Conservation (phyloP, 495 filamentous ascomycete genomes). For the Eremomyces bilateralis region DNA sequence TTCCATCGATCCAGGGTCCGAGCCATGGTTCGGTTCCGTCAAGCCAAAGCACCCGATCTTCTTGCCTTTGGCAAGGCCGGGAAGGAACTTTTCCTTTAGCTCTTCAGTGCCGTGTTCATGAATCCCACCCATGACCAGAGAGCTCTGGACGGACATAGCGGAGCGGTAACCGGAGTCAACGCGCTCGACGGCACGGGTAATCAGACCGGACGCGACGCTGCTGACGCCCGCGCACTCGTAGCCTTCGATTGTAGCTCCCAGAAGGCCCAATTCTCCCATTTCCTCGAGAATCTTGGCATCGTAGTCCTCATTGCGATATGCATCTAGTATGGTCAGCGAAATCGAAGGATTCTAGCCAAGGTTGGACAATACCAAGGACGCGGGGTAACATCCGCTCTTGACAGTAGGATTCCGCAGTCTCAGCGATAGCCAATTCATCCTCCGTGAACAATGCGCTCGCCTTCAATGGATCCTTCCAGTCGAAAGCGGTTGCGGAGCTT, state of each 20-base stretch:
- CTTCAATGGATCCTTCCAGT: slow-evolving; percentile 81
- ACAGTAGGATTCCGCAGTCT: slow-evolving; percentile 79
- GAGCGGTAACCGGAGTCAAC: slow-evolving; percentile 92
- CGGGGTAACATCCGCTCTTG: slow-evolving; percentile 72
- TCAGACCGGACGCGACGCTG: slow-evolving; percentile 75
- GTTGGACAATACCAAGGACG: slow-evolving; percentile 51
- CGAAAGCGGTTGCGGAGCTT: slow-evolving; percentile 35
- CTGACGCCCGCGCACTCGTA: slow-evolving; percentile 91
- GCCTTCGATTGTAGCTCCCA: slow-evolving; percentile 79
- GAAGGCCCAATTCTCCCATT: slow-evolving; percentile 86
- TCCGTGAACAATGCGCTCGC: slow-evolving; percentile 56
- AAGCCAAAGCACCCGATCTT: slow-evolving; percentile 80
- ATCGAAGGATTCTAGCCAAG: too few species aligned
- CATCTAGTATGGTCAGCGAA: slow-evolving; percentile 35
- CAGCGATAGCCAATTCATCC: slow-evolving; percentile 73
- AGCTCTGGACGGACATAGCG: slow-evolving; percentile 90
- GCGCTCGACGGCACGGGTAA: slow-evolving; percentile 87
- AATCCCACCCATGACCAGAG: slow-evolving; percentile 91
- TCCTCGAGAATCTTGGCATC: slow-evolving; percentile 74
- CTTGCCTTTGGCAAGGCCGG: slow-evolving; percentile 67
- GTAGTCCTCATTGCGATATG: slow-evolving; percentile 84
- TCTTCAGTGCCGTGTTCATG: slow-evolving; percentile 78
- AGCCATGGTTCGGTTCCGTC: slow-evolving; percentile 95
- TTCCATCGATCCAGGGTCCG: slow-evolving; percentile 93
- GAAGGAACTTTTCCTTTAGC: slow-evolving; percentile 74